Evolutionary conservation across 2,329 filamentous ascomycete species (phyloP), one percentile per base, ranked within the genome.

Genomic region (Diaporthe humulicola): DNA sequence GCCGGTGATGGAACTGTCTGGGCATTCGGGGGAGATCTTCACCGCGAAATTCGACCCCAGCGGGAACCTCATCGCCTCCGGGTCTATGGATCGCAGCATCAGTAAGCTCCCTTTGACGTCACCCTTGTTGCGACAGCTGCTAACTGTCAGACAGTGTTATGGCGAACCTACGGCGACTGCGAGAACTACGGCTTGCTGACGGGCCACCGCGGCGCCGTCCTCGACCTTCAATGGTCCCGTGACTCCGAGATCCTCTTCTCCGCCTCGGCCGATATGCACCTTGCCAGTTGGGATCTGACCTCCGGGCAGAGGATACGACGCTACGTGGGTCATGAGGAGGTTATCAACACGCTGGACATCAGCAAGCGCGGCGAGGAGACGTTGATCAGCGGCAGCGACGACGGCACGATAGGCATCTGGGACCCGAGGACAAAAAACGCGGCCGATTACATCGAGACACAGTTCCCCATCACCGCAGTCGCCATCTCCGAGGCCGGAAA

Each of bases 171-270:
- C 76, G 96, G 95, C 80, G 90, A 95, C 79, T 98, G 96, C 86
- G 94, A 98, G 81, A 99, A 99, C 85, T 98, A 98, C 81, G 96
- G 96, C 75, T 87, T 94, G 38, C 88, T 99, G 70, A 95, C 88
- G 12, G 97, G 97, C 45, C 97, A 99, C 86, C 95, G 95, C 82
- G 95, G 95, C 78, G 97, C 97, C 1, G 88, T 99, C 66, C 88
- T 98, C 36, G 97, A 98, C 84, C 87, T 99, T 60, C 95, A 98
- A 82, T 99, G 97, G 97, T 98, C 97, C 38, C 93, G 97, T 82
- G 97, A 99, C 86, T 97, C 95, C 28, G 92, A 94, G 80, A 93
- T 96, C 56, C 84, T 99, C 70, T 98, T 96, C 81, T 97, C 96
- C 10, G 96, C 96, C 58, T 98, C 96, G 45, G 96, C 97, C 78